Evolutionary conservation across 2,329 filamentous ascomycete species (phyloP), one percentile per base, ranked within the genome.

Genomic region (Xylaria sp.): DNA sequence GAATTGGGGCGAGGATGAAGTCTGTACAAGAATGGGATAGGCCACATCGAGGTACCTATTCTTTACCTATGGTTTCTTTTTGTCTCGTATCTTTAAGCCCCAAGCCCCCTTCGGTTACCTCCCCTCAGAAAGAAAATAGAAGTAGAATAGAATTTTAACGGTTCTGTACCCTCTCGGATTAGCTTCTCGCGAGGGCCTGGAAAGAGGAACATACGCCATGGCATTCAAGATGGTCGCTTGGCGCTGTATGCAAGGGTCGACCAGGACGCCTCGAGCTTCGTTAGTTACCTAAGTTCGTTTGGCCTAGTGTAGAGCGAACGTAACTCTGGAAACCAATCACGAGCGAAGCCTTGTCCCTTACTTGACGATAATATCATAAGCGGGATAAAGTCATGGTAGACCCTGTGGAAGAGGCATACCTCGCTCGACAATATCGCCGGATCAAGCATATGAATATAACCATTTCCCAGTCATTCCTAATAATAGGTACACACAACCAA

Each of bases 201-300:
- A 58, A 27, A 45, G 47, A 57, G 6, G 19, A 55, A n/a, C 50
- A 57, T 58, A 61, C 3, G n/a, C 47, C 47, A 24, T 48, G 34
- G 14, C 32, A 30, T 8, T 54, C 19, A 27, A 54, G 34, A 63
- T 24, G 19, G 30, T 32, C 42, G 47, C 19, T 59, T 39, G 47
- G 47, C 54, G 42, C 30, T 27, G 6, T 36, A 56, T 9, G 42
- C 39, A 54, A 61, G 53, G 47, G 53, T 57, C 21, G 32, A 36
- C 47, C 14, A 59, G 53, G 51, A 30, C 19, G 8, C 48, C 4
- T 59, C 24, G 12, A n/a, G 21, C 45, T 45, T 45, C 56, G 34
- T 57, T 27, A 42, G 53, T 53, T 58, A 24, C 17, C 45, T 32
- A 19, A 50, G 53, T 65, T 39, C 54, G 51, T 47, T 50, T 54